Base-by-base conservation (phyloP, 306 rosid species). In the Senna tora region DNA sequence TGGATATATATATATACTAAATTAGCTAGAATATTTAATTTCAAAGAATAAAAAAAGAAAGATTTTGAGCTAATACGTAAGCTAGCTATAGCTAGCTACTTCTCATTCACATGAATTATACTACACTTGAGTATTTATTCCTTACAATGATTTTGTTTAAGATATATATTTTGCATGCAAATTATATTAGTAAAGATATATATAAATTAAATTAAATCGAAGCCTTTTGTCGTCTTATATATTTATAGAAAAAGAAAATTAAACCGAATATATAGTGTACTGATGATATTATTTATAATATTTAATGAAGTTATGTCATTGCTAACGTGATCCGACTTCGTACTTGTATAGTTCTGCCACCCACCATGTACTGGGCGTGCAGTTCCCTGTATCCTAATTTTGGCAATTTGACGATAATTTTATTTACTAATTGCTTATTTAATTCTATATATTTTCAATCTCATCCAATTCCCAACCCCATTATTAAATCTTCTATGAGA, bases 261-360 rank as follows among this genome's bases (percentile, higher is more conserved):
- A 53, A 22, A 53, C 32, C 7, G 32, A 39, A 21, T 36, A 36
- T 36, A 36, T 15, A 17, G 38, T 30, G 21, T 5, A 6, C 17
- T 39, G 64, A 5, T 13, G 30, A 25, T 25, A 1, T 25, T 25
- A 49, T 42, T 45, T 17, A 46, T 39, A 38, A 25, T 38, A 39
- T 43, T 62, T 47, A 55, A 45, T 17, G 56, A 68, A 10, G 14
- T 38, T 34, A 56, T 30, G 62, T 76, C 72, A 59, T 54, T 81
- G 70, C 79, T 14, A 47, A 68, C 70, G 76, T 66, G 71, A 65
- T 38, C 30, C 38, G 15, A 30, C 47, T 36, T 36, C 39, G 39
- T 36, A 36, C 39, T 2, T 4, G 39, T 4, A 36, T 36, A 49
- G 30, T 30, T 30, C 69, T 47, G 58, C 73, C 82, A 65, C 65